These are phyloP conservation scores for Daldinia decipiens DNA, from an alignment of 495 filamentous ascomycete species.

Conservation along the genomic window DNA sequence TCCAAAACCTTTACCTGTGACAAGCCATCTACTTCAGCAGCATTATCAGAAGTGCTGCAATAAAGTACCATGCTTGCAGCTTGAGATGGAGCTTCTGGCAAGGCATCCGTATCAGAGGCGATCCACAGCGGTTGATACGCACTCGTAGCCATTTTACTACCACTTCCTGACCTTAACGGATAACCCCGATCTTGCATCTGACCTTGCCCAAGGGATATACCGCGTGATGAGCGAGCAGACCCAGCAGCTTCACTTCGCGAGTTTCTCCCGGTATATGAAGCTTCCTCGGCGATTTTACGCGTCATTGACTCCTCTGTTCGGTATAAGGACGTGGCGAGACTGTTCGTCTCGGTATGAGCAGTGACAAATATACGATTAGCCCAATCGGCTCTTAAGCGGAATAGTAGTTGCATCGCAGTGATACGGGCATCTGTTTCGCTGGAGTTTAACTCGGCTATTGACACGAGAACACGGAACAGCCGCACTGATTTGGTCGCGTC, in stretches of 20 bases:
- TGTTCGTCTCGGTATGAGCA: constrained; percentile 71
- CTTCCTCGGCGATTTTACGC: constrained; percentile 62
- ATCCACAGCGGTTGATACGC: constrained; percentile 62
- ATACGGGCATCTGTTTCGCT: constrained; percentile 76
- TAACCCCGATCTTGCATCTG: constrained; percentile 52
- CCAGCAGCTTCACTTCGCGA: constrained; percentile 51
- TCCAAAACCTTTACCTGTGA: constrained; percentile 60
- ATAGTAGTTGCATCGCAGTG: constrained; percentile 83
- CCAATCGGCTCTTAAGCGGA: constrained; percentile 83
- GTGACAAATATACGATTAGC: constrained; percentile 75
- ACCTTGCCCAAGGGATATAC: constrained; percentile 59
- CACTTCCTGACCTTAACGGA: constrained; percentile 51
- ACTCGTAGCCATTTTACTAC: constrained; percentile 47
- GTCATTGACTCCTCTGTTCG: constrained; percentile 68
- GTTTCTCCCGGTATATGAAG: constrained; percentile 52
- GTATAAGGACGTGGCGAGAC: constrained; percentile 74
- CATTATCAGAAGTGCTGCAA: constrained; percentile 22
- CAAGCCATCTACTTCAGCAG: constrained; percentile 26
- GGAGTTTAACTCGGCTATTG: constrained; percentile 64
- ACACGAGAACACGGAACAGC: constrained; percentile 65
- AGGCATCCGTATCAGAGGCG: constrained; percentile 60
- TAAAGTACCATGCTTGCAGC: constrained; percentile 58
- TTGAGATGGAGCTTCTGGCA: constrained; percentile 57
- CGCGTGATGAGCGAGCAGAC: constrained; percentile 54
- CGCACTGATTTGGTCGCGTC: constrained; percentile 62